Percentiles rank a stretch among this genome's conserved stretches.
These are phyloP conservation scores for Trypanosoma avium DNA, from an alignment of 208 protist species.

Conservation along the genomic window DNA sequence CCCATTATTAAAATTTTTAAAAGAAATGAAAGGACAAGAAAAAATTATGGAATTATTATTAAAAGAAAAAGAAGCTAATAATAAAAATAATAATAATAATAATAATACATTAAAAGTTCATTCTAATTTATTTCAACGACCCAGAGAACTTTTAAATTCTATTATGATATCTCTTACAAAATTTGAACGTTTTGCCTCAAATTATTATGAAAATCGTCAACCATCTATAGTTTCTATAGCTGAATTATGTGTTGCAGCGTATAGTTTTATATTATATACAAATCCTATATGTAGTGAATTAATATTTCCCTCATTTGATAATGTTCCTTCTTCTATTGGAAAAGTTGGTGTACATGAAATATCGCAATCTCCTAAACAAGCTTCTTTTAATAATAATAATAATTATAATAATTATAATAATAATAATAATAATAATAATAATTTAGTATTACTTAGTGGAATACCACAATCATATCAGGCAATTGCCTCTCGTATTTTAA, in stretches of 20 bases:
- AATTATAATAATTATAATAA: too few relatives aligned
- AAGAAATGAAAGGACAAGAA: constrained; percentile 1
- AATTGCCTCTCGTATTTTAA: constrained; percentile 11
- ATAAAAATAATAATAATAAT: too few relatives aligned
- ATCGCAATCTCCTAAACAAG: neutral
- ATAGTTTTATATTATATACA: constrained; percentile 68
- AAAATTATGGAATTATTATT: neutral
- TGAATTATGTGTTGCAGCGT: constrained; percentile 64
- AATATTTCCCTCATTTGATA: constrained; percentile 31
- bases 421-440: too few relatives aligned
- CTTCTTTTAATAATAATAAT: too few relatives aligned
- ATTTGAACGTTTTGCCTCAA: constrained; percentile 23
- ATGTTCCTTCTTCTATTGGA: constrained; percentile 3
- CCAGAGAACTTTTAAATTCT: neutral
- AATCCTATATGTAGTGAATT: constrained; percentile 47
- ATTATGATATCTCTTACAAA: constrained; percentile 4
- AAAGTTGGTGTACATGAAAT: neutral
- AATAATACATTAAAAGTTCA: too few relatives aligned
- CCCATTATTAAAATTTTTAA: constrained; percentile 23
- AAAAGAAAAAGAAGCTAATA: too few relatives aligned
- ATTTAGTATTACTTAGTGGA: constrained; percentile 10
- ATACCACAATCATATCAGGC: constrained; percentile 14
- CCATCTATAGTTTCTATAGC: constrained; percentile 35
- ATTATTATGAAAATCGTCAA: constrained; percentile 13
- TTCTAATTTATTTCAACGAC: neutral